Evolutionary conservation across 257 asterid species (phyloP).

Genomic region (Cinchona pubescens): DNA sequence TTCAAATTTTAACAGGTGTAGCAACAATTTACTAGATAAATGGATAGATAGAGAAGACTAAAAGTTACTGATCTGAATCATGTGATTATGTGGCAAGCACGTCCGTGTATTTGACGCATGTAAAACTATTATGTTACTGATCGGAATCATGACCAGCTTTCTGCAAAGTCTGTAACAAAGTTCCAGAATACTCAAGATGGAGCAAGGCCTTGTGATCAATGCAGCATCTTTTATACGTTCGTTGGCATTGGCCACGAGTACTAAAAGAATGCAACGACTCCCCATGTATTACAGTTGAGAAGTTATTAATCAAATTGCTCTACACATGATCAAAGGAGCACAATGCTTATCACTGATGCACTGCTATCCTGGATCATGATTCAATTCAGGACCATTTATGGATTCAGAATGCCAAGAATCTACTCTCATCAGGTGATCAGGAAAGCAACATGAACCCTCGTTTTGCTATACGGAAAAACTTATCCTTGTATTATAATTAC

Average conservation of each 20-base stretch:
- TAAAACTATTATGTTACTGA: not conserved
- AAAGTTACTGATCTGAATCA: too few species aligned
- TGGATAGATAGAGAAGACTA: not conserved
- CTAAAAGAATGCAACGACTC: conserved; percentile 13
- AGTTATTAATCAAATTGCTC: conserved; percentile 1
- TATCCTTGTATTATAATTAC: too few species aligned
- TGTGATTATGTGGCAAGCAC: conserved; percentile 5
- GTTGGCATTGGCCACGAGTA: conserved; percentile 5
- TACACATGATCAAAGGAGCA: not conserved
- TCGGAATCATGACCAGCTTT: not conserved
- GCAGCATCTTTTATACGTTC: conserved; percentile 17
- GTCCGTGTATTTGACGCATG: not conserved
- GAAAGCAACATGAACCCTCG: not conserved
- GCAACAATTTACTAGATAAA: not conserved
- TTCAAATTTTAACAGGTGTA: too few species aligned
- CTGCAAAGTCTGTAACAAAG: not conserved
- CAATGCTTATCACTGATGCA: not conserved
- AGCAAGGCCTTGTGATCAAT: not conserved
- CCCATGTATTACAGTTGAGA: conserved; percentile 7
- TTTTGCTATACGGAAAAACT: not conserved
- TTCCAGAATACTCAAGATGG: not conserved
- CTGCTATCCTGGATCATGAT: not conserved
- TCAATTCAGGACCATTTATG: conserved; percentile 8
- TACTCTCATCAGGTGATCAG: not conserved
- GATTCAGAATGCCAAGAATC: not conserved